Evolutionary conservation across 305 asterid species (phyloP), one percentile per base, ranked within the genome.

Genomic region (Fraxinus paxiana): DNA sequence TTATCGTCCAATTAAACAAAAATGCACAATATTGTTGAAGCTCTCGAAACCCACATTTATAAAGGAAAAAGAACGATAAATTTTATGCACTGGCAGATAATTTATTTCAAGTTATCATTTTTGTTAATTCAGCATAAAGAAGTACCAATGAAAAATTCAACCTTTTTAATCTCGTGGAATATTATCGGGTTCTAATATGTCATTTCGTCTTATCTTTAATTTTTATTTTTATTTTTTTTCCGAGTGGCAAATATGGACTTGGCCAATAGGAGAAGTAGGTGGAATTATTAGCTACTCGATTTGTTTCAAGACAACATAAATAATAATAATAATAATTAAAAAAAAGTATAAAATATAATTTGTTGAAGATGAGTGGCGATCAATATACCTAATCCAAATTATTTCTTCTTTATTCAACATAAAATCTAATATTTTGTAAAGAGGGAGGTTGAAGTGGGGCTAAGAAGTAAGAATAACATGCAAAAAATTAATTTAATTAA

Each of bases 341-440:
- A 30, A 67, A 2, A 73, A 73, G 20, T 76, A 79, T 6, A 33
- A 54, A 70, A 24, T 75, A 33, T 65, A 26, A 48, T 72, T 63
- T 22, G 26, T 8, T 22, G 31, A 63, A 63, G 71, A 22, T 22
- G 17, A 31, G 41, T 73, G 84, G 72, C 73, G 67, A 82, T 63
- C 33, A 63, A 22, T 83, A 70, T 80, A 77, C 86, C 88, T 83
- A 82, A 82, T 80, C 86, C 88, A 85, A 82, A 82, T 46, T 79
- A 72, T 1, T 75, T 79, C 77, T 54, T 41, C 63, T 75, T 82
- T 76, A 79, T 82, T 72, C 77, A 75, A 81, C 79, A 76, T 20
- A 83, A 83, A 76, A 78, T 78, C 81, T 83, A 75, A 20, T 59
- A 7, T 20, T 38, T 38, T 48, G 46, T 70, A 77, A 28, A 73